Evolutionary conservation across 352 stramenopile species (phyloP).

Genomic region (Pythium rishiriense): DNA sequence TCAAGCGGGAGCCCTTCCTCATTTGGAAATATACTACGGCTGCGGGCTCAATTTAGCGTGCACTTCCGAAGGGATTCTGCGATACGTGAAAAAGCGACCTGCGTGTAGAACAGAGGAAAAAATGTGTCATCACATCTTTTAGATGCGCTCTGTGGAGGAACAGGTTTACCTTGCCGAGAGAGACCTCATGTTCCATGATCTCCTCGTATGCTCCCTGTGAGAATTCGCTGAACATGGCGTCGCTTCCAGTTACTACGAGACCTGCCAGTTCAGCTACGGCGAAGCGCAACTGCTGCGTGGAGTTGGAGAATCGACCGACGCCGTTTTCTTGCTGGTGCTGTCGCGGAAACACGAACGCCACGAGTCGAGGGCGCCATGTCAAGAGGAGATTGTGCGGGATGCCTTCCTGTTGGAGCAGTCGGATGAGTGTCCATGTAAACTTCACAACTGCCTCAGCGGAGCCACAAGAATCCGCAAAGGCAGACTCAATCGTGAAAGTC

Average conservation of each 20-base stretch:
- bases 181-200: slow-evolving; percentile 52
- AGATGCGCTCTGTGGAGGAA: no score
- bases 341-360: slow-evolving; percentile 60
- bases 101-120: not conserved
- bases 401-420: slow-evolving; percentile 34
- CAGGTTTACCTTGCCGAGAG: slow-evolving; percentile 39
- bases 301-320: slow-evolving; percentile 5
- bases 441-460: not conserved
- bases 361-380: slow-evolving; percentile 3
- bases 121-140: no score
- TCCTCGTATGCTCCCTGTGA: slow-evolving; percentile 38
- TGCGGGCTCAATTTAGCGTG: slow-evolving; percentile 5
- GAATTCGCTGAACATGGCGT: slow-evolving; percentile 33
- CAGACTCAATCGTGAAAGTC: slow-evolving; percentile 40
- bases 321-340: slow-evolving; percentile 56
- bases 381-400: slow-evolving; percentile 68
- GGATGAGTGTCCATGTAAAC: slow-evolving; percentile 40
- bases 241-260: slow-evolving; percentile 46
- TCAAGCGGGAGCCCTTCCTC: not conserved
- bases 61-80: not conserved
- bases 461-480: not conserved
- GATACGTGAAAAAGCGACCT: not conserved
- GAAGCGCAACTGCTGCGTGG: slow-evolving; percentile 37
- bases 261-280: slow-evolving; percentile 64
- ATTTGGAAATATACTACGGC: not conserved